Evolutionary conservation across 2,329 filamentous ascomycete genomes (phyloP), one percentile per base, ranked within the genome.

Genomic region (Trematosphaeria pertusa): DNA sequence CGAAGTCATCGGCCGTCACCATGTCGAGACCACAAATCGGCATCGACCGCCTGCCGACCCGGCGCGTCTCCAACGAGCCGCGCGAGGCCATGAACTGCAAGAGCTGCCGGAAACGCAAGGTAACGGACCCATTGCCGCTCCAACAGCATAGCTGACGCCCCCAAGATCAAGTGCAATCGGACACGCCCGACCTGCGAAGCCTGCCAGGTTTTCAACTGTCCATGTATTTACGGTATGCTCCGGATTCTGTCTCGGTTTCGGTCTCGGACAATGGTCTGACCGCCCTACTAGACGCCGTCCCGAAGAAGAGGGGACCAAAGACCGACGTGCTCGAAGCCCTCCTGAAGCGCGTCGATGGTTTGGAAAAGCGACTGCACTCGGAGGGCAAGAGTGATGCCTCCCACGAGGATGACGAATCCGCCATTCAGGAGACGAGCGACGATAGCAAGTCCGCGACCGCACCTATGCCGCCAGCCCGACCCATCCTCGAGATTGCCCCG

Each of bases 11-110:
- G 56, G 60, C 58, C 45, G 52, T 58, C 50, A 69, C 75, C 67
- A 87, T 90, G 80, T 84, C 87, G 55, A 83, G 89, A 63, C 87
- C 87, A 20, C 87, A 89, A 76, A 86, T 92, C 64, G 87, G 88
- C 69, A 93, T 93, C 71, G 87, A 92, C 74, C 84, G 89, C 52
- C 77, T 93, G 57, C 87, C 88, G 19, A 81, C 86, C 43, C 84
- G 87, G 54, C 85, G 87, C 32, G 78, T 84, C 73, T 85, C 81
- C 72, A 87, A 84, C 62, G 88, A 94, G 70, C 89, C 88, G 31
- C 85, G 88, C 63, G 91, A 95, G 78, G 89, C 88, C 24, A 96
- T 96, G 91, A 96, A 96, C 72, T 96, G 91, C 84, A 95, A 96
- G 73, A 94, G 89, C 46, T 96, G 91, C 78, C 84, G 91, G 60